Percentiles rank a stretch among this genome's conserved stretches.
phyloP scores from a whole-genome alignment of 306 rosid species.

The Geum urbanum region DNA sequence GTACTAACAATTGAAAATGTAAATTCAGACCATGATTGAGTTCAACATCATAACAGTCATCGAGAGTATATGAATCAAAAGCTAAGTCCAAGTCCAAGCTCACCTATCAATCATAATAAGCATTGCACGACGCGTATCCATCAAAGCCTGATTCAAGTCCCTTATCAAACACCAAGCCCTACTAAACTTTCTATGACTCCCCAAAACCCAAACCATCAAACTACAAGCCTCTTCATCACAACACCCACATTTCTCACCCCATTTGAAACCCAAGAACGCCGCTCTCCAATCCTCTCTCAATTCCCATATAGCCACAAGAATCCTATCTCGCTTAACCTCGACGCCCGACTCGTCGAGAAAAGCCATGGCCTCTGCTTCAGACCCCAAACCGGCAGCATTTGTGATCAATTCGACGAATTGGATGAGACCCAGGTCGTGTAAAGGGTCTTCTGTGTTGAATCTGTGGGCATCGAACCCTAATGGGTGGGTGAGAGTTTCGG shows the following conservation, averaged over 20 bases:
- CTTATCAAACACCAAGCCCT: slow-evolving; percentile 77
- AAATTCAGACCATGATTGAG: not conserved
- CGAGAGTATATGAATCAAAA: too few relatives aligned
- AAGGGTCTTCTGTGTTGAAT: slow-evolving; percentile 21
- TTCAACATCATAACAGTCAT: too few relatives aligned
- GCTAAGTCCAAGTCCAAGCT: not conserved
- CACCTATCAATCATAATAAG: slow-evolving; percentile 85
- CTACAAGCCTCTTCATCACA: slow-evolving; percentile 55
- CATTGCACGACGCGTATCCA: slow-evolving; percentile 63
- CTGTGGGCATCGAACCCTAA: slow-evolving; percentile 22
- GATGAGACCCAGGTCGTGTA: slow-evolving; percentile 29
- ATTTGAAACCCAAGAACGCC: slow-evolving; percentile 61
- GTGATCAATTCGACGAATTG: slow-evolving; percentile 49
- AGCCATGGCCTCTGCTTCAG: slow-evolving; percentile 51
- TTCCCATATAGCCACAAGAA: slow-evolving; percentile 61
- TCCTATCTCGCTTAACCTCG: slow-evolving; percentile 33
- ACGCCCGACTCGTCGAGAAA: slow-evolving; percentile 43
- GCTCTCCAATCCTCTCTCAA: slow-evolving; percentile 56
- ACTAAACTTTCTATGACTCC: slow-evolving; percentile 57
- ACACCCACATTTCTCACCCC: slow-evolving; percentile 53
- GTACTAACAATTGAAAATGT: too few relatives aligned
- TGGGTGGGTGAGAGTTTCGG: slow-evolving; percentile 22
- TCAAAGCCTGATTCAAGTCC: slow-evolving; percentile 56
- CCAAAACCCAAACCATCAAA: slow-evolving; percentile 82
- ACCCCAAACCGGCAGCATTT: slow-evolving; percentile 21